Conservation (phyloP, 345 rosid genomes). For the Rhodomyrtus tomentosa region DNA sequence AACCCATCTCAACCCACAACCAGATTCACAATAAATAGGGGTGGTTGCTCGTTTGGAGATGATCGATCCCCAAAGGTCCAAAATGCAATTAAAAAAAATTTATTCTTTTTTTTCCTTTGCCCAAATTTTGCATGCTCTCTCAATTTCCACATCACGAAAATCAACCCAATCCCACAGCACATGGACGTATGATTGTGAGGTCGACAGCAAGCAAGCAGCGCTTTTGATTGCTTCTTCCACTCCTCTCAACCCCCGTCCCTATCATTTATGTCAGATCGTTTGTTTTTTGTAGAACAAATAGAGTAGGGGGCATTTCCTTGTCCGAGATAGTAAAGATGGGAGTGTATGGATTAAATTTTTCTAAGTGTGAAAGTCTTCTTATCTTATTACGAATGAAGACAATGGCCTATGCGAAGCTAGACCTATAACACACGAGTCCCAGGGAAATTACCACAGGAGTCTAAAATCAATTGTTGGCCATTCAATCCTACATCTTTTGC, state of each 20-base stretch:
- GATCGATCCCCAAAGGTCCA: neutral
- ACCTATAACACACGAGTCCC: no score
- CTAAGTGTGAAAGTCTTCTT: no score
- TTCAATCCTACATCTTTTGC: no score
- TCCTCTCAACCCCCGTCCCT: neutral
- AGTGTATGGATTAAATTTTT: no score
- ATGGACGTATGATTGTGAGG: neutral
- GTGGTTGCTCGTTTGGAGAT: constrained; percentile 15
- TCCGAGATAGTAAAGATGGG: no score
- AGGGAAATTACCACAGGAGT: no score
- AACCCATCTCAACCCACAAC: constrained; percentile 6
- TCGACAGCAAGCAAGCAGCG: neutral
- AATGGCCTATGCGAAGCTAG: no score
- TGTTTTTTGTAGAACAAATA: no score
- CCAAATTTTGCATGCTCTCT: neutral
- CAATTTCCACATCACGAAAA: neutral
- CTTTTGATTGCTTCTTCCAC: neutral
- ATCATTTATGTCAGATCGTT: neutral
- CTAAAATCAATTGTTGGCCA: no score
- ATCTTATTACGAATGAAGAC: no score
- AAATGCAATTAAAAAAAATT: neutral
- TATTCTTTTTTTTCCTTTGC: no score
- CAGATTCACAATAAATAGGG: constrained; percentile 17
- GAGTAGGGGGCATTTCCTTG: no score
- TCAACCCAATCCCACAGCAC: neutral